Evolutionary conservation across 2,329 filamentous ascomycete species (phyloP).

Genomic region (Colletotrichum filicis): DNA sequence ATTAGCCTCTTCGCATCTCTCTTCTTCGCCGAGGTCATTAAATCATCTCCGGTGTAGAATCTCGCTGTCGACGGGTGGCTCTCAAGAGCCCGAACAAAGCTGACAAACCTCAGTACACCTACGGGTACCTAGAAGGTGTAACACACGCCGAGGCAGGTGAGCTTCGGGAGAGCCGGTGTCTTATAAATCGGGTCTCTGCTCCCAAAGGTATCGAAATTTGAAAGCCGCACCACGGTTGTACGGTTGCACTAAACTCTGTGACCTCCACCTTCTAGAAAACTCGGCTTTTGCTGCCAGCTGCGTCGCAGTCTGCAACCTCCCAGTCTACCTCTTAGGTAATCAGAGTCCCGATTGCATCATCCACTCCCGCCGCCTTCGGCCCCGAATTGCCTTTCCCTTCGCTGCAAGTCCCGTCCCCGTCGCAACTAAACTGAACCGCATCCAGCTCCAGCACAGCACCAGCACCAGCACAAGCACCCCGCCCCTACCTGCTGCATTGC

Average conservation of each 20-base stretch:
- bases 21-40: neutral
- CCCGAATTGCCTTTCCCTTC: constrained; percentile 1
- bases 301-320: neutral
- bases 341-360: constrained; percentile 32
- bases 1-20: neutral
- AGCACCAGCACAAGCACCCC: neutral
- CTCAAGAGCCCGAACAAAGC: neutral
- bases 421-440: neutral
- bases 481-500: neutral
- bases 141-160: neutral
- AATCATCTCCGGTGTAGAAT: neutral
- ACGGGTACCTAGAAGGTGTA: neutral
- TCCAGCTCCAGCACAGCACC: neutral
- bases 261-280: neutral
- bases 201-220: neutral
- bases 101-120: neutral
- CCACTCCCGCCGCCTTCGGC: neutral
- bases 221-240: neutral
- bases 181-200: neutral
- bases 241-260: neutral
- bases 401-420: neutral
- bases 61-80: neutral
- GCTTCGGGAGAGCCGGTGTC: neutral
- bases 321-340: neutral
- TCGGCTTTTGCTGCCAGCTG: neutral